Evolutionary conservation across 768 basidiomycete genomes (phyloP).

Genomic region (Candolleomyces eurysporus): DNA sequence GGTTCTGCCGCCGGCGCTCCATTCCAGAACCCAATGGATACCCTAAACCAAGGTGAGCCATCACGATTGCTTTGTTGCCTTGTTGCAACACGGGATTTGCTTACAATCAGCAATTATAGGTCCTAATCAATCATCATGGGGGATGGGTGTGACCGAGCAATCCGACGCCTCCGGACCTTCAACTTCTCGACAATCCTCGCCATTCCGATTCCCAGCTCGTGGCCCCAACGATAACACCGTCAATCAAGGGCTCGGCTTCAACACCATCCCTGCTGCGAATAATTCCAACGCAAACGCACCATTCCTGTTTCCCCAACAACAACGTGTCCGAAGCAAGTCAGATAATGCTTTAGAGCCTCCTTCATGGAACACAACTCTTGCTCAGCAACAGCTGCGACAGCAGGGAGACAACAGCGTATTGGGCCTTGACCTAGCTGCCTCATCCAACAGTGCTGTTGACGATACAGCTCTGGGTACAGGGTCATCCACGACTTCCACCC

Average conservation of each 20-base stretch:
- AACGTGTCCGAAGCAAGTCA: slow-evolving; percentile 56
- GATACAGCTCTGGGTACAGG: slow-evolving; percentile 36
- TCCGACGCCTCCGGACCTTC: neutral
- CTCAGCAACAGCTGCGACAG: slow-evolving; percentile 26
- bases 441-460: slow-evolving; percentile 7
- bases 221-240: neutral
- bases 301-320: slow-evolving; percentile 18
- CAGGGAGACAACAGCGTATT: slow-evolving; percentile 12
- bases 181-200: slow-evolving; percentile 6
- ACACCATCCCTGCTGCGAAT: slow-evolving; percentile 3
- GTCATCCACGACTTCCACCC: slow-evolving; percentile 30
- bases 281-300: slow-evolving; percentile 3
- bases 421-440: neutral
- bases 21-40: slow-evolving; percentile 50
- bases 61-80: slow-evolving; percentile 6
- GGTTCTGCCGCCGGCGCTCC: slow-evolving; percentile 39
- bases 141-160: neutral
- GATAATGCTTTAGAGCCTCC: slow-evolving; percentile 58
- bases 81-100: neutral
- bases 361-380: slow-evolving; percentile 42
- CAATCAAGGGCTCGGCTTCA: neutral
- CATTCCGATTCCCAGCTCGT: slow-evolving; percentile 10
- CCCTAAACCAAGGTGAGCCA: slow-evolving; percentile 53
- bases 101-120: neutral
- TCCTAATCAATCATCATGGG: slow-evolving; percentile 5